A percentile compares a stretch with the other conserved stretches of the same genome.
These are phyloP conservation scores for Calonectria pauciramosa DNA, from an alignment of 2,329 filamentous ascomycete genomes.

Conservation along the genomic window DNA sequence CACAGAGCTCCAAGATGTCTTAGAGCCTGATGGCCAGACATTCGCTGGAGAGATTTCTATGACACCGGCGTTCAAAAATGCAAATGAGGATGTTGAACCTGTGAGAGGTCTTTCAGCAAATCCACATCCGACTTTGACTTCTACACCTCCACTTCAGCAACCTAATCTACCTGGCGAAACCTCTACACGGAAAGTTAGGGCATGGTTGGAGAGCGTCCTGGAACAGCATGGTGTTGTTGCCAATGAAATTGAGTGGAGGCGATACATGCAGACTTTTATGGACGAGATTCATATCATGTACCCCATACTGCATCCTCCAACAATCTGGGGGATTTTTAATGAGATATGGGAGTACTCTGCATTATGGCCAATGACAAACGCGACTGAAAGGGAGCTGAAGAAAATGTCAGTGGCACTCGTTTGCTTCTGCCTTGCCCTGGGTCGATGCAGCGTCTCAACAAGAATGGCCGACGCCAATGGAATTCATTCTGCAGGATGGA, in stretches of 20 bases:
- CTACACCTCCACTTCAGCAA: neutral
- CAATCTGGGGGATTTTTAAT: conserved; percentile 32
- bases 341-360: conserved; percentile 35
- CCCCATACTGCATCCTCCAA: conserved; percentile 29
- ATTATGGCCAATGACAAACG: conserved; percentile 17
- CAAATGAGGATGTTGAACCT: conserved; percentile 5
- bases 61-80: conserved; percentile 29
- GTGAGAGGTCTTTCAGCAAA: neutral
- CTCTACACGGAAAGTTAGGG: neutral
- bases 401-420: conserved; percentile 33
- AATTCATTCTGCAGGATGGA: conserved; percentile 35
- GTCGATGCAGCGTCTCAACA: conserved; percentile 33
- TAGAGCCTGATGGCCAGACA: conserved; percentile 35
- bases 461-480: conserved; percentile 33
- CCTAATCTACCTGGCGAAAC: neutral
- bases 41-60: conserved; percentile 37
- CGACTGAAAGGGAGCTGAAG: conserved; percentile 21
- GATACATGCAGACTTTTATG: conserved; percentile 30
- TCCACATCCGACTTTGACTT: neutral
- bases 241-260: conserved; percentile 30
- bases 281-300: conserved; percentile 35
- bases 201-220: conserved; percentile 30
- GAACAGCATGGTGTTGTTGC: conserved; percentile 24
- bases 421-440: conserved; percentile 35
- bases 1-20: conserved; percentile 24